Percentiles rank a stretch among this genome's conserved stretches.
Evolutionary conservation across 1,284 basidiomycete genomes (phyloP).

Genomic region (Lignosus rhinocerotis): DNA sequence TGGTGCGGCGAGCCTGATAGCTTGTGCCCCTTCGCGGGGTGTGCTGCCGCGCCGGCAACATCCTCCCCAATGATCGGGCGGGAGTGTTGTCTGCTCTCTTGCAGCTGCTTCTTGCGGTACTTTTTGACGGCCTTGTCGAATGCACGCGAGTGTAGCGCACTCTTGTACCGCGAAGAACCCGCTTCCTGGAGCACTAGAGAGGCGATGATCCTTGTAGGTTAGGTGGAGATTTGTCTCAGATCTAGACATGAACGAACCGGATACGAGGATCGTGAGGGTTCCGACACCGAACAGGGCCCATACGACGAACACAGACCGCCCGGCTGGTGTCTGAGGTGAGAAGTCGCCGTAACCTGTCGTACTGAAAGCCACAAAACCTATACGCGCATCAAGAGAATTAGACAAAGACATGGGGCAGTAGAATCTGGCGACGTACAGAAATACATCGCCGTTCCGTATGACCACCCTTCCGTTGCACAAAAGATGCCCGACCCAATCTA

Average conservation of each 20-base stretch:
- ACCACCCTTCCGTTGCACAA: conserved; percentile 50
- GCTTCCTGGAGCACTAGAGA: conserved; percentile 64
- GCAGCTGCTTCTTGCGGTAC: conserved; percentile 37
- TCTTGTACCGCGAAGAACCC: conserved; percentile 56
- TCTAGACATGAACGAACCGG: conserved; percentile 45
- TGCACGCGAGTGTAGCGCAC: conserved; percentile 44
- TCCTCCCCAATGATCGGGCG: background rate
- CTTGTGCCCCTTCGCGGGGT: background rate
- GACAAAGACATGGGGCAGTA: conserved; percentile 6
- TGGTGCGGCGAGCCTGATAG: background rate
- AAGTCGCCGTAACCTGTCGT: conserved; percentile 76
- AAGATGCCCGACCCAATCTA: conserved; percentile 61
- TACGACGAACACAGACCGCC: conserved; percentile 76
- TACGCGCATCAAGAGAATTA: background rate
- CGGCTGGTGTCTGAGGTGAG: conserved; percentile 60
- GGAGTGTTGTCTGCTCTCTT: conserved; percentile 14
- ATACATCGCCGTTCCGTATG: conserved; percentile 57
- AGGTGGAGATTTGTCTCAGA: conserved; percentile 5
- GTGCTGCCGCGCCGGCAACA: background rate
- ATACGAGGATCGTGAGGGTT: conserved; percentile 72
- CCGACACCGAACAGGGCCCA: conserved; percentile 81
- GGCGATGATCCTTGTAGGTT: no score
- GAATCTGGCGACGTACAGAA: conserved; percentile 56
- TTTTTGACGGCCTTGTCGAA: conserved; percentile 51
- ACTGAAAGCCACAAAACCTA: conserved; percentile 55